Conservation (phyloP, 1,284 basidiomycete genomes). For the Neolentinus lepideus region DNA sequence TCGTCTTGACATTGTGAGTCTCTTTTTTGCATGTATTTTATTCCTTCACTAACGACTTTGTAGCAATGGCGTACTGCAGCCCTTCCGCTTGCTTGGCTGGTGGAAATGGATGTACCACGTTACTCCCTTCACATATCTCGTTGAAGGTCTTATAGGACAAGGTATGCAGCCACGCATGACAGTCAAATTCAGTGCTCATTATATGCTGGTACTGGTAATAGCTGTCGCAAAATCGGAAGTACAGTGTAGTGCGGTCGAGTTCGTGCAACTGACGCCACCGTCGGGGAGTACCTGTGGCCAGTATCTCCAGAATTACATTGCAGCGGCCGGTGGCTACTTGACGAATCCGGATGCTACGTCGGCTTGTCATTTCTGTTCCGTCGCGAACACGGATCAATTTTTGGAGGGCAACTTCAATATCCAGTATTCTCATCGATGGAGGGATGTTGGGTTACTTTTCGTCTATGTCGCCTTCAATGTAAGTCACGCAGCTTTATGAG, state of each 20-base stretch:
- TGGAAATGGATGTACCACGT: slow-evolving; percentile 82
- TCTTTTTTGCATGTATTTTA: not conserved
- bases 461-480: slow-evolving; percentile 62
- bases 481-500: slow-evolving; percentile 8
- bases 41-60: slow-evolving; percentile 10
- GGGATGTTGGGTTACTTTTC: slow-evolving; percentile 57
- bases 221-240: slow-evolving; percentile 34
- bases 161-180: slow-evolving; percentile 18
- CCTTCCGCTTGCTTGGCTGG: slow-evolving; percentile 61
- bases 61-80: slow-evolving; percentile 61
- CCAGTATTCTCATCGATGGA: slow-evolving; percentile 49
- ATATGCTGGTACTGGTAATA: slow-evolving; percentile 4
- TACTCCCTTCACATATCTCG: slow-evolving; percentile 70
- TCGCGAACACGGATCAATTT: slow-evolving; percentile 47
- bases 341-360: slow-evolving; percentile 47
- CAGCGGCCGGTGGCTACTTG: slow-evolving; percentile 55
- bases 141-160: slow-evolving; percentile 50
- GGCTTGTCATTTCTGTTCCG: slow-evolving; percentile 51
- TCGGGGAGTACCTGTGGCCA: slow-evolving; percentile 52
- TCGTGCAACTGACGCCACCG: slow-evolving; percentile 46
- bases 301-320: slow-evolving; percentile 54
- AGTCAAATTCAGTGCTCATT: not conserved
- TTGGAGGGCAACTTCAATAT: slow-evolving; percentile 47
- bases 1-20: slow-evolving; percentile 58
- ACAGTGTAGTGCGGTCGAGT: slow-evolving; percentile 36